Evolutionary conservation across 495 filamentous ascomycete species (phyloP).

Genomic region (Daldinia grandis): DNA sequence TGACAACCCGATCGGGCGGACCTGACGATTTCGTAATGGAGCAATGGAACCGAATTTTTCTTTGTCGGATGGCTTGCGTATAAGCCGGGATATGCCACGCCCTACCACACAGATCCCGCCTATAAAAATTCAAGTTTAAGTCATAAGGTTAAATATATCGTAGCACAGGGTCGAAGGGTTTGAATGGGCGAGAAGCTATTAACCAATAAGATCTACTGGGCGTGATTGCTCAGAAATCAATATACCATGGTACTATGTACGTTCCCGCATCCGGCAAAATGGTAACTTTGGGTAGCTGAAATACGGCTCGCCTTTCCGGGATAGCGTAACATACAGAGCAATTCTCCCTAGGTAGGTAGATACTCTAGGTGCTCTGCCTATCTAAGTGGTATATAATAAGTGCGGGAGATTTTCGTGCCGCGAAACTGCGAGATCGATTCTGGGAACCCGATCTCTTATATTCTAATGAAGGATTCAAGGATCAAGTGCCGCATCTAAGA

Average conservation of each 20-base stretch:
- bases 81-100: slow-evolving; percentile 17
- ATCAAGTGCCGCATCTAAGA: slow-evolving; percentile 26
- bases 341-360: background rate
- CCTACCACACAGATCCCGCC: background rate
- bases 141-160: slow-evolving; percentile 9
- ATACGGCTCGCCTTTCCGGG: slow-evolving; percentile 30
- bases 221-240: slow-evolving; percentile 22
- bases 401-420: slow-evolving; percentile 16
- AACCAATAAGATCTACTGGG: slow-evolving; percentile 3
- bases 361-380: slow-evolving; percentile 6
- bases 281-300: slow-evolving; percentile 14
- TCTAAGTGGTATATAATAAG: background rate
- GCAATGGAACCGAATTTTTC: too few species aligned
- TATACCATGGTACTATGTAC: slow-evolving; percentile 10
- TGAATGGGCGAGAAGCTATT: background rate
- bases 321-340: slow-evolving; percentile 12
- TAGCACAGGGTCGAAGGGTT: background rate
- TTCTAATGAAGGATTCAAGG: slow-evolving; percentile 1
- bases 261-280: slow-evolving; percentile 37
- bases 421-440: slow-evolving; percentile 13
- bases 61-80: slow-evolving; percentile 11
- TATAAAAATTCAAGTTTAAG: background rate
- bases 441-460: slow-evolving; percentile 7
- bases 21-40: slow-evolving; percentile 15
- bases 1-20: slow-evolving; percentile 19